phyloP scores from a whole-genome alignment of 371 early-diverging fungal genomes.

The Saksenaea vasiformis region DNA sequence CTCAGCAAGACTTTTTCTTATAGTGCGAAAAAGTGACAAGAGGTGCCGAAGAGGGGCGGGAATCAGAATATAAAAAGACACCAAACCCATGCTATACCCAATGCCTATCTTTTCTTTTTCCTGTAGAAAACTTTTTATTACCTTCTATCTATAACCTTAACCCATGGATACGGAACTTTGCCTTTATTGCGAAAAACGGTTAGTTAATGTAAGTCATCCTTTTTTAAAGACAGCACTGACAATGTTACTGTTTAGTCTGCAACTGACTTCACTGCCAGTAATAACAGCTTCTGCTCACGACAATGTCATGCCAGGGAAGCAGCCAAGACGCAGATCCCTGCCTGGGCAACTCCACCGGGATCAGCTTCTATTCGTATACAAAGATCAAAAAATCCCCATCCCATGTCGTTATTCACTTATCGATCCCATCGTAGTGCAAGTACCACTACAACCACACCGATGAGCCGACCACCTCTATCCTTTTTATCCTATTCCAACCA shows the following conservation, averaged over 20 bases:
- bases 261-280: background rate
- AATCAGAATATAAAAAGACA: constrained; percentile 3
- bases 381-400: constrained; percentile 1
- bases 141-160: background rate
- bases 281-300: constrained; percentile 16
- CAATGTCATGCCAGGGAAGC: constrained; percentile 18
- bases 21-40: background rate
- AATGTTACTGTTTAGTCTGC: background rate
- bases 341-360: constrained; percentile 17
- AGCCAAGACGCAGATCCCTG: constrained; percentile 12
- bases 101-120: constrained; percentile 4
- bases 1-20: background rate
- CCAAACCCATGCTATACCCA: constrained; percentile 1
- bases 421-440: background rate
- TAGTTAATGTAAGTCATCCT: constrained; percentile 10
- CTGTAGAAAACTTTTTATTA: background rate
- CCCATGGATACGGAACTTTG: constrained; percentile 28
- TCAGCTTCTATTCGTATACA: constrained; percentile 14
- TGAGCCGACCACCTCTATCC: constrained; percentile 5
- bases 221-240: background rate
- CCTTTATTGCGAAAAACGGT: constrained; percentile 26
- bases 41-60: background rate
- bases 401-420: background rate
- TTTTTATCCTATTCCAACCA: constrained; percentile 6
- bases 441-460: background rate